Evolutionary conservation across 2,329 filamentous ascomycete species (phyloP).

Genomic region (Pseudopithomyces chartarum): DNA sequence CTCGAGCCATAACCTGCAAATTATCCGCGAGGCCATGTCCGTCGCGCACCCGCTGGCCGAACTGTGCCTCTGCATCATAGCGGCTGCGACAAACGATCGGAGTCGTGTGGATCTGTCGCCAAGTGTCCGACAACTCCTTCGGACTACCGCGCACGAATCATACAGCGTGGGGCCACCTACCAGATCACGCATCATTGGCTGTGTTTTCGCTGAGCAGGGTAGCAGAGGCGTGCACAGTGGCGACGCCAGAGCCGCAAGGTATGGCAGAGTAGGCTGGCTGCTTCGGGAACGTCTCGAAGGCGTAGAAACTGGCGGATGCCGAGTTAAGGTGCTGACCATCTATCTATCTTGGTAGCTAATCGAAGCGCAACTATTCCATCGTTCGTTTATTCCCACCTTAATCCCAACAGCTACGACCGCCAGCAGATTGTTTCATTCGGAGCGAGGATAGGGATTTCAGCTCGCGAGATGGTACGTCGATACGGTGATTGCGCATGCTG

Average conservation of each 20-base stretch:
- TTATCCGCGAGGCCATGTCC: not conserved
- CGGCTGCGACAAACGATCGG: not conserved
- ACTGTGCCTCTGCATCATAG: not conserved
- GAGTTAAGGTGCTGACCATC: not conserved
- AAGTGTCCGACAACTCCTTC: slow-evolving; percentile 6
- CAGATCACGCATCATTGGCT: not conserved
- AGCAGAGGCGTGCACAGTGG: slow-evolving; percentile 1
- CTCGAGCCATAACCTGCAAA: not conserved
- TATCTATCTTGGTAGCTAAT: not conserved
- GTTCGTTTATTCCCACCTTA: not conserved
- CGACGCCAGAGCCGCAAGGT: slow-evolving; percentile 5
- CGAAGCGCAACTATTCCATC: not conserved
- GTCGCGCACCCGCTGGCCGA: not conserved
- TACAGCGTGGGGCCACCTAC: not conserved
- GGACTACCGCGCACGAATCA: slow-evolving; percentile 1
- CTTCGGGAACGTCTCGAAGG: not conserved
- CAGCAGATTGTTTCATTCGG: not conserved
- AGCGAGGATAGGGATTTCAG: not conserved
- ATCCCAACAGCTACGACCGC: not conserved
- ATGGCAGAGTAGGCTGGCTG: not conserved
- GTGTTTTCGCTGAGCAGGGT: not conserved
- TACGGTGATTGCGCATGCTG: not conserved
- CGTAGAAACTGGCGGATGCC: not conserved
- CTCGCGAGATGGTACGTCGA: not conserved
- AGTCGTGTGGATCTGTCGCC: slow-evolving; percentile 1